Conservation (phyloP, 192 early-diverging fungal species). For the Linnemannia zychae region DNA sequence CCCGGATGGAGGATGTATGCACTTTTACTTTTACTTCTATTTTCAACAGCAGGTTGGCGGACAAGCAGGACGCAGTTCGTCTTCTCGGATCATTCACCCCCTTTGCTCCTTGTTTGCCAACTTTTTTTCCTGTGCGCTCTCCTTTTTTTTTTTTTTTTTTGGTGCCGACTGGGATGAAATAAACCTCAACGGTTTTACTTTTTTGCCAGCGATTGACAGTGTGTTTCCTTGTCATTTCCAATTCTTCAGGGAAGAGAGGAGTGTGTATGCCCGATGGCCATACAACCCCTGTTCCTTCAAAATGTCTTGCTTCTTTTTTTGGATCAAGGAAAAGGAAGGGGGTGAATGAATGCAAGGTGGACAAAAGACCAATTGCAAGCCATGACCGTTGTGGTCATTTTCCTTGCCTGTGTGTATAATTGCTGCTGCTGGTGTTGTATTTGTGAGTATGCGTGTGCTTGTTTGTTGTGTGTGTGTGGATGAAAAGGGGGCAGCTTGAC, state of each 20-base stretch:
- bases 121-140: not conserved
- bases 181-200: slow-evolving; percentile 1
- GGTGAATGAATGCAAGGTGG: not conserved
- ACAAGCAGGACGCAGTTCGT: not conserved
- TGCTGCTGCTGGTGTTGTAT: not conserved
- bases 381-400: slow-evolving; percentile 5
- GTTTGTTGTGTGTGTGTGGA: not conserved
- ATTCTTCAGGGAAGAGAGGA: not conserved
- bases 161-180: not conserved
- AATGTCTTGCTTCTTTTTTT: slow-evolving; percentile 1
- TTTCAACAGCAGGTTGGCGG: not conserved
- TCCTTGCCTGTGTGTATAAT: not conserved
- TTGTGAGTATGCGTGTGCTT: not conserved
- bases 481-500: not conserved
- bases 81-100: not conserved
- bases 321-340: not conserved
- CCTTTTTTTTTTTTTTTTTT: slow-evolving; percentile 5
- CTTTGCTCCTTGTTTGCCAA: not conserved
- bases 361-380: not conserved
- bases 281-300: not conserved
- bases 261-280: not conserved
- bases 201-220: not conserved
- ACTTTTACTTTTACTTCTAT: not conserved
- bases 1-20: not conserved
- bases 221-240: not conserved